Evolutionary conservation across 306 rosid species (phyloP).

Genomic region (Sicyos edulis): DNA sequence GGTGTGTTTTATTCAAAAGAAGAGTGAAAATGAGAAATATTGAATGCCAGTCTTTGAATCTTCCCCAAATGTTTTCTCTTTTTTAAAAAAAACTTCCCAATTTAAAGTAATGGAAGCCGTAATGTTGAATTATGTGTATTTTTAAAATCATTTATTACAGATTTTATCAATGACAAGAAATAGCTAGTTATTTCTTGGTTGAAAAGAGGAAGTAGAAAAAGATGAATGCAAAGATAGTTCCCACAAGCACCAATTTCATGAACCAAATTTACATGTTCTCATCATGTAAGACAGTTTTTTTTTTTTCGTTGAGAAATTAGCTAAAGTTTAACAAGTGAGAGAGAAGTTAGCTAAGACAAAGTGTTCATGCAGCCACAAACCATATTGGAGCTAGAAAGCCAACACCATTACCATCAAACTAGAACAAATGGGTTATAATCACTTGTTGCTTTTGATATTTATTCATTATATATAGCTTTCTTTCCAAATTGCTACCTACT

Average conservation of each 20-base stretch:
- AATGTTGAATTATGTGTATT: no score
- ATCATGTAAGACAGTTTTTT: neutral
- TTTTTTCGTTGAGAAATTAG: neutral
- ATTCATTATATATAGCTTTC: slow-evolving; percentile 1
- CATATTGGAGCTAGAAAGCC: neutral
- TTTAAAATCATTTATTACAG: no score
- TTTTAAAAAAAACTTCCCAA: no score
- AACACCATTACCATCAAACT: neutral
- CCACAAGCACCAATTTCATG: neutral
- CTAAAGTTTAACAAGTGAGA: neutral
- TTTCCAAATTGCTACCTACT: neutral
- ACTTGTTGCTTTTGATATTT: slow-evolving; percentile 16
- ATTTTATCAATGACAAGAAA: no score
- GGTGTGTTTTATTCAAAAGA: no score
- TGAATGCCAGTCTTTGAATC: no score
- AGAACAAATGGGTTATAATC: slow-evolving; percentile 12
- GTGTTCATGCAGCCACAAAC: neutral
- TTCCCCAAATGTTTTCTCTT: no score
- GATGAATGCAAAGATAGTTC: neutral
- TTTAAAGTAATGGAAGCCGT: no score
- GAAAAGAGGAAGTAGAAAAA: neutral
- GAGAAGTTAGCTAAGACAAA: neutral
- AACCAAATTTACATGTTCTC: neutral
- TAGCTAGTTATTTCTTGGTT: neutral
- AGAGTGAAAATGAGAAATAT: no score